Evolutionary conservation across 306 rosid genomes (phyloP), one percentile per base, ranked within the genome.

Genomic region (Trichosanthes truncata): DNA sequence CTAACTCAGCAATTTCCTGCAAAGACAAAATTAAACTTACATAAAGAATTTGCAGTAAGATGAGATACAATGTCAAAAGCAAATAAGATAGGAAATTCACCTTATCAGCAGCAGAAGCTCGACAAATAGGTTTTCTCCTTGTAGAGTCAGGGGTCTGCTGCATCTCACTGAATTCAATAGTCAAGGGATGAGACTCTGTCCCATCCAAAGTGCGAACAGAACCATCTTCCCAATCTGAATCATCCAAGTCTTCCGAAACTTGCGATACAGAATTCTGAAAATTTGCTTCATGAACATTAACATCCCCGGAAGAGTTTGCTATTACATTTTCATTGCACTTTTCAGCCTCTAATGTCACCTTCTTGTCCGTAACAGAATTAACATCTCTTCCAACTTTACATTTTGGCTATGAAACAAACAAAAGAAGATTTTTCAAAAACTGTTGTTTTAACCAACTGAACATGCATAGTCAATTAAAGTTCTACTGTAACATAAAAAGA

Each of bases 191-290:
- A 89, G 84, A 84, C 43, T 77, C 86, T 51, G 78, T 33, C 57
- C 77, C 79, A 52, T 74, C 83, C 52, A 36, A 60, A 65, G 33
- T 38, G 18, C 85, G 82, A 83, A 90, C 79, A 73, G 81, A 57
- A 74, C 97, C 97, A 83, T 95, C 97, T 88, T 95, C 97, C 98
- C 97, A 92, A 84, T 92, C 97, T 0, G 89, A 84, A 83, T 92
- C 93, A 85, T 88, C 73, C 81, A 88, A 65, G 56, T 92, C 96
- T 75, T 87, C 94, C 84, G 43, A 74, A 55, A 79, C 79, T 15
- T 92, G 84, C 23, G 74, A 45, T 74, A 56, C 33, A 78, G 68
- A 59, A 75, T 78, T 57, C 74, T 75, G 83, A n/a, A 84, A 59
- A 85, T 75, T 81, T 82, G 36, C 80, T 79, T 52, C 81, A 61